phyloP scores from a whole-genome alignment of 495 filamentous ascomycete genomes.

The Aspergillus campestris region DNA sequence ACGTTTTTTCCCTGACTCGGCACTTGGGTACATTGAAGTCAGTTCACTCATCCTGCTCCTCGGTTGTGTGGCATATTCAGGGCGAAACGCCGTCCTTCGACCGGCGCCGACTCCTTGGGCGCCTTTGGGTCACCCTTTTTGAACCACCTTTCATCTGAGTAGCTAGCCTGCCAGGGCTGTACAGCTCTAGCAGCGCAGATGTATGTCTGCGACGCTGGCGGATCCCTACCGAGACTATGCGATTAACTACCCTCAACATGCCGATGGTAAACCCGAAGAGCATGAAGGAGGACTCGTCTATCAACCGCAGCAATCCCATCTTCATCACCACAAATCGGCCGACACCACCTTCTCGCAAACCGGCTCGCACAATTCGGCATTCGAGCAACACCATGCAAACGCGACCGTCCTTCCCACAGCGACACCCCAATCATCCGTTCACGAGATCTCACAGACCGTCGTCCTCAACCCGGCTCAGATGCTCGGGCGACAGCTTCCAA shows the following conservation, averaged over 20 bases:
- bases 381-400: slow-evolving; percentile 25
- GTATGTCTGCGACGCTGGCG: slow-evolving; percentile 36
- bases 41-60: no score
- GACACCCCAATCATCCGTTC: slow-evolving; percentile 16
- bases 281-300: slow-evolving; percentile 29
- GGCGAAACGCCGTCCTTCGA: no score
- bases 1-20: no score
- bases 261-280: slow-evolving; percentile 23
- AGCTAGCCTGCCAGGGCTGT: slow-evolving; percentile 29
- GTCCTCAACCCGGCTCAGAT: slow-evolving; percentile 25
- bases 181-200: slow-evolving; percentile 34
- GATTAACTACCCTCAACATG: slow-evolving; percentile 30
- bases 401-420: slow-evolving; percentile 22
- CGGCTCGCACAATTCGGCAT: slow-evolving; percentile 22
- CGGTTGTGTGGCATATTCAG: no score
- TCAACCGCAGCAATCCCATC: slow-evolving; percentile 20
- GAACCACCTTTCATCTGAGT: not conserved
- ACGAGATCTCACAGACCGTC: slow-evolving; percentile 21
- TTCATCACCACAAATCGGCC: slow-evolving; percentile 22
- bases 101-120: no score
- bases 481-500: slow-evolving; percentile 22
- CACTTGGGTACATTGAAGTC: no score
- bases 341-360: slow-evolving; percentile 23
- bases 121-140: no score
- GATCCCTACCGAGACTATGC: slow-evolving; percentile 36